phyloP scores from a whole-genome alignment of 1,284 basidiomycete species.

The Porodaedalea pini region DNA sequence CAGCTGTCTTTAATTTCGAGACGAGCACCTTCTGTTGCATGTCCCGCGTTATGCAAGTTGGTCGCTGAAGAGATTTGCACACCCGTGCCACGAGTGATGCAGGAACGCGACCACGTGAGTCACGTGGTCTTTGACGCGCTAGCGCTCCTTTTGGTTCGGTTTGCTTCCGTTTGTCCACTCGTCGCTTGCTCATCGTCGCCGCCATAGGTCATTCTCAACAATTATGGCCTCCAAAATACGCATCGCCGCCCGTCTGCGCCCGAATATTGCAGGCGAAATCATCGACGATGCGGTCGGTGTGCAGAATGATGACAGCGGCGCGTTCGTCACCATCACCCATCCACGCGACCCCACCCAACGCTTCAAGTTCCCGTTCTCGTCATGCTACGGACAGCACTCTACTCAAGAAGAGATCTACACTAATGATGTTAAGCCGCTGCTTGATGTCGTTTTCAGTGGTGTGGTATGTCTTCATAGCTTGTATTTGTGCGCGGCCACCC shows the following conservation, averaged over 20 bases:
- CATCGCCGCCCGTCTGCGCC: slow-evolving; percentile 43
- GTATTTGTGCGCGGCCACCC: not conserved
- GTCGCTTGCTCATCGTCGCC: not conserved
- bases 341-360: slow-evolving; percentile 59
- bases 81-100: not conserved
- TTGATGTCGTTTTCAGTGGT: slow-evolving; percentile 66
- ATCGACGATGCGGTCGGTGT: slow-evolving; percentile 60
- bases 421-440: slow-evolving; percentile 64
- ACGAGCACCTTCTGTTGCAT: too few species aligned
- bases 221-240: slow-evolving; percentile 25
- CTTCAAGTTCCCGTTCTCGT: slow-evolving; percentile 74
- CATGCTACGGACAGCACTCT: slow-evolving; percentile 63
- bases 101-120: not conserved
- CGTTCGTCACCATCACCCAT: slow-evolving; percentile 58
- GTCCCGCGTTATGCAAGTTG: too few species aligned
- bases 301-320: slow-evolving; percentile 37
- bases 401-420: slow-evolving; percentile 69
- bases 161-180: not conserved
- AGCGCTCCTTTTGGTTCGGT: not conserved
- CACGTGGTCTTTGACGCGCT: slow-evolving; percentile 1
- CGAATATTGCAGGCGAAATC: slow-evolving; percentile 54
- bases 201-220: not conserved
- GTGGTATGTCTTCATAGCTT: slow-evolving; percentile 41
- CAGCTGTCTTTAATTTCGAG: too few species aligned
- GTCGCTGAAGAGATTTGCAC: too few species aligned